phyloP scores from a whole-genome alignment of 2,329 filamentous ascomycete species.

The Diaporthe sp. region DNA sequence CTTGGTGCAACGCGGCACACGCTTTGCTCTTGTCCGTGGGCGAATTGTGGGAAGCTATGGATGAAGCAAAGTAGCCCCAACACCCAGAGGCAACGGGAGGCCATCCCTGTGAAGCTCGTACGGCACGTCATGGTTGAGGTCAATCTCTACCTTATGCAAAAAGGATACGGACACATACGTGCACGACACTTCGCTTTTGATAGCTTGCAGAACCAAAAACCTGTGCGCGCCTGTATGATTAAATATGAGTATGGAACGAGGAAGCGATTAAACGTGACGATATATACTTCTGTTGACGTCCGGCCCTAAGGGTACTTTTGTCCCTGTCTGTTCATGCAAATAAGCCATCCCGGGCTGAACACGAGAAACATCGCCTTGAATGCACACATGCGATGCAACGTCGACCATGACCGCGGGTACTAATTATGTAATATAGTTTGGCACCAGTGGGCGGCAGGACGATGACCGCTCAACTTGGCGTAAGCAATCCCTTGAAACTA shows the following conservation, averaged over 20 bases:
- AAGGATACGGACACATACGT: no score
- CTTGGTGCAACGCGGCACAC: not conserved
- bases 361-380: constrained; percentile 11
- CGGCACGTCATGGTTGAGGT: not conserved
- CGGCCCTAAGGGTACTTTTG: not conserved
- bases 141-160: not conserved
- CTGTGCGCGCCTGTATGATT: not conserved
- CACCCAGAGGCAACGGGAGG: not conserved
- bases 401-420: not conserved
- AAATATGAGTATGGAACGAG: not conserved
- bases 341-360: not conserved
- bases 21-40: not conserved
- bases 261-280: no score
- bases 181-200: not conserved
- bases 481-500: constrained; percentile 14
- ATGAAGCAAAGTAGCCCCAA: not conserved
- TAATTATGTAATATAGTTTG: constrained; percentile 6
- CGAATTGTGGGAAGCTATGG: not conserved
- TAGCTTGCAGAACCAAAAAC: not conserved
- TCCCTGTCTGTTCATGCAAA: not conserved
- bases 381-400: not conserved
- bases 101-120: not conserved
- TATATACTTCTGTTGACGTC: not conserved
- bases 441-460: not conserved
- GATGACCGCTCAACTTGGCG: not conserved